A percentile compares a stretch with the other conserved stretches of the same genome.
Conservation (phyloP, 768 basidiomycete genomes). For the Boletus subparvulus region DNA sequence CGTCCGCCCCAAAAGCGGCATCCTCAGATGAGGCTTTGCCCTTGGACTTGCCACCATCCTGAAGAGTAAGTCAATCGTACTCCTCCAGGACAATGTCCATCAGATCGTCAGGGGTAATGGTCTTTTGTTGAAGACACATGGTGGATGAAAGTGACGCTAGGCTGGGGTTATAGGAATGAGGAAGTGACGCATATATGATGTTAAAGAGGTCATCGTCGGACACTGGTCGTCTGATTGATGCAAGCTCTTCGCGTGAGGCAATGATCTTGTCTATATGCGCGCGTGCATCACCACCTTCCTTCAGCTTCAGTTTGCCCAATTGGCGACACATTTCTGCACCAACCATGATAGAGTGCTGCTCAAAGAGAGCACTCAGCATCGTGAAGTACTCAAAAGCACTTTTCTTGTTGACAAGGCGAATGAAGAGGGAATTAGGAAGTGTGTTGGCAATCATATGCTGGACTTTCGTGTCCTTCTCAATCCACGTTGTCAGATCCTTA, state of each 20-base stretch:
- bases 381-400: not conserved
- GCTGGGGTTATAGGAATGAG: not conserved
- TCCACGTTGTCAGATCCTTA: no score
- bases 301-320: not conserved
- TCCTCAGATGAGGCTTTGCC: no score
- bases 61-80: no score
- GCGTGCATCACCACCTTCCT: not conserved
- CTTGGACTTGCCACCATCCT: no score
- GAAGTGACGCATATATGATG: not conserved
- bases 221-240: not conserved
- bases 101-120: not conserved
- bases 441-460: not conserved
- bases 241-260: not conserved
- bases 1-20: no score
- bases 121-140: not conserved
- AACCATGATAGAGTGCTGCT: not conserved
- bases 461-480: not conserved
- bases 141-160: not conserved
- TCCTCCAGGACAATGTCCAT: not conserved
- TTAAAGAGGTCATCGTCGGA: not conserved
- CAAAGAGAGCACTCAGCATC: not conserved
- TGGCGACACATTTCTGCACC: not conserved
- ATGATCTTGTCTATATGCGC: not conserved
- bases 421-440: not conserved
- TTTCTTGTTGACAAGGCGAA: not conserved